Conservation (phyloP, 768 basidiomycete genomes). For the Calocybe cyanea region DNA sequence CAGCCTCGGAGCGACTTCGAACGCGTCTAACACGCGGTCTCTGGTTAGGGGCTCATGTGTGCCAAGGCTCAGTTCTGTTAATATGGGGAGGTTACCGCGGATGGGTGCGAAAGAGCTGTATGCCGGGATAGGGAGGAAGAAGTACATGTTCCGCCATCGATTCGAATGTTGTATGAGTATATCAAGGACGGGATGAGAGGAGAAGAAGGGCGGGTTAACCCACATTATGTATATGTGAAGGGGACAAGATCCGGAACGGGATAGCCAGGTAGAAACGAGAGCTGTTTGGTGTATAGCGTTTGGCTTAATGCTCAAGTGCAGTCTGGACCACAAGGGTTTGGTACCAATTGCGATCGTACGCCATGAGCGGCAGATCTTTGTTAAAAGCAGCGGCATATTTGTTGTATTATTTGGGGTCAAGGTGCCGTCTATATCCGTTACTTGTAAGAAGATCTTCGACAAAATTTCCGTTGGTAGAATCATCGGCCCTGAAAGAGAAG, state of each 20-base stretch:
- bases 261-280: conserved; percentile 19
- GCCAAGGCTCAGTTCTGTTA: conserved; percentile 19
- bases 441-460: conserved; percentile 39
- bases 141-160: conserved; percentile 19
- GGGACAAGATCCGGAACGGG: conserved; percentile 17
- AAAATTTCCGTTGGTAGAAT: conserved; percentile 34
- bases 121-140: conserved; percentile 18
- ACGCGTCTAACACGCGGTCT: conserved; percentile 13
- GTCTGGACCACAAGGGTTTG: conserved; percentile 36
- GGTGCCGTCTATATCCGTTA: conserved; percentile 26
- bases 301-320: conserved; percentile 26
- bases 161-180: conserved; percentile 17
- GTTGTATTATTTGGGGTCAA: conserved; percentile 33
- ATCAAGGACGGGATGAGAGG: conserved; percentile 19
- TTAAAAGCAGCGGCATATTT: conserved; percentile 33
- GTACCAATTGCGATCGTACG: conserved; percentile 36
- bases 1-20: conserved; percentile 17
- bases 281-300: conserved; percentile 15
- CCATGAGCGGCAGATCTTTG: conserved; percentile 37
- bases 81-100: conserved; percentile 18
- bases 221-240: conserved; percentile 22
- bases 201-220: conserved; percentile 16
- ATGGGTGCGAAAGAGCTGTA: conserved; percentile 16
- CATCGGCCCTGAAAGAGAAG: conserved; percentile 9
- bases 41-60: conserved; percentile 10